Base-by-base conservation (phyloP, 257 asterid species). In the Nicotiana tabacum region DNA sequence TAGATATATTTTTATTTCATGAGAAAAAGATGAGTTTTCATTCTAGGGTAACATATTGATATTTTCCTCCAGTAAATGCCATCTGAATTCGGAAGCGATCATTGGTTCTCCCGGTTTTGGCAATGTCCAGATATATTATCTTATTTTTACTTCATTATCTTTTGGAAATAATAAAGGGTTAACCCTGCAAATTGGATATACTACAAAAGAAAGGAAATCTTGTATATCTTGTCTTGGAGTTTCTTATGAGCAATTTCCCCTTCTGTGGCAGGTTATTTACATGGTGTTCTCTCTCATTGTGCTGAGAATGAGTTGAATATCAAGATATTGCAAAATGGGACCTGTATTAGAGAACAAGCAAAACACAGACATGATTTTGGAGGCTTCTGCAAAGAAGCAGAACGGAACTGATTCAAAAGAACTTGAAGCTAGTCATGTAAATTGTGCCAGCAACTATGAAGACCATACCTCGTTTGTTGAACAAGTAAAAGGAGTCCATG, bases 311-410 rank as follows among this genome's bases (percentile, higher is more conserved):
- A 64, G 21, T 58, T 69, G 66, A 83, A 46, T 77, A 66, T 30
- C 64, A 80, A 56, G 85, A 57, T 88, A 74, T 30, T 72, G 81
- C 83, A 83, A 43, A 64, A 81, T 81, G 84, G 83, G 83, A 77
- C 70, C 66, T 61, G 85, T 61, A 65, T 32, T 81, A 32, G 83
- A 70, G 83, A 32, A 65, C 83, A 66, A 81, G 66, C 46, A 66
- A 65, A 70, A 43, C 21, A 9, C 67, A 66, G 67, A 81, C 18
- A 58, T 60, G 48, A 33, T 66, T 30, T 0, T 60, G 11, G 56
- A 48, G 66, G 67, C 78, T 81, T 81, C 83, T 4, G 67, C 67
- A 69, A 65, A 29, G 56, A 81, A 53, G 58, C 66, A 66, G 65
- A 66, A 27, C 9, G 78, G 66, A 81, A 32, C 46, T 66, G 67